Base-by-base conservation (phyloP, 2,329 filamentous ascomycete genomes). In the Aspergillus sp. region DNA sequence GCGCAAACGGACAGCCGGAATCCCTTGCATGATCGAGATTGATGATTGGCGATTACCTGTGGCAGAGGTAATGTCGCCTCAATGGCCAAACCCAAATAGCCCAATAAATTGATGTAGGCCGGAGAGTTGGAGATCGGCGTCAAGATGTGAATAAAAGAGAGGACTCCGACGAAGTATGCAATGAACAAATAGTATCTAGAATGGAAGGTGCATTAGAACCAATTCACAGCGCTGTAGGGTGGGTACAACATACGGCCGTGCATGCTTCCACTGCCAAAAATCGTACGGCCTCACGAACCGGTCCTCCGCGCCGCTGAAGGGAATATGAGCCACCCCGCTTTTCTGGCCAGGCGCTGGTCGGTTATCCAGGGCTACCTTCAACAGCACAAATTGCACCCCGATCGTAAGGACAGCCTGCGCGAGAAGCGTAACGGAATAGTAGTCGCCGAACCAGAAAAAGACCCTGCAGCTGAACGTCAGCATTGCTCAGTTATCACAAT, bases 381-480 rank as follows among this genome's bases (percentile, higher is more conserved):
- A 77, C 57, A 86, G 73, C 2, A 85, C 68, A 37, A 82, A 58
- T 70, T 88, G 85, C 8, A 87, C 80, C 46, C 73, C 68, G 57
- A 86, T 79, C 82, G 86, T 88, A 61, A 86, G 77, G 51, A 80
- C 70, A 41, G 85, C 83, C 72, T 88, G 85, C 48, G 84, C 68
- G 60, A 88, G 79, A 41, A 88, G 78, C 17, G 84, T 79, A 51
- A 76, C 73, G 64, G 83, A 83, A 68, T 84, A 88, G 70, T 81
- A 82, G 12, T 82, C 82, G 62, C 84, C 84, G 67, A 86, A 82
- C 85, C 85, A 88, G 77, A 86, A 88, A 74, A 84, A 87, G 52
- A 87, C 74, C 70, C 83, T 86, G 62, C n/a, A 17, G 13, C 27
- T 45, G 42, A 39, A 37, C 51, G 56, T 57, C 50, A 57, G 50